These are phyloP conservation scores for Sordariomycetes sp. DNA, from an alignment of 2,329 filamentous ascomycete genomes.

Conservation along the genomic window DNA sequence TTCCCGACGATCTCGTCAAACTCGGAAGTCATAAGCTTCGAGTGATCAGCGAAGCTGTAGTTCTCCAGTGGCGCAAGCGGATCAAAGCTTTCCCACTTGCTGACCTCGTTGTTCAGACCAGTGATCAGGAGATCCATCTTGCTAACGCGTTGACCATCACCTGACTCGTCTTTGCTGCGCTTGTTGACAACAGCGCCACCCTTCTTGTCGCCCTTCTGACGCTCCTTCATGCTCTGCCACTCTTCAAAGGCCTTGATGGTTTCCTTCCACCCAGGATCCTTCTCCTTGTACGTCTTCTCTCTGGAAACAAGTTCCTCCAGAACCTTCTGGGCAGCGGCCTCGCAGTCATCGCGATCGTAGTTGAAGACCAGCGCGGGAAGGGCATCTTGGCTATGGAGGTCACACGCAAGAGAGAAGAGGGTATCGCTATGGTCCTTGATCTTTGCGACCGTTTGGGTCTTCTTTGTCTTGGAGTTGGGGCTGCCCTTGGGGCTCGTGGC, in stretches of 20 bases:
- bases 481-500: neutral
- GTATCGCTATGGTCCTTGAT: slow-evolving; percentile 1
- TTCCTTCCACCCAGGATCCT: slow-evolving; percentile 49
- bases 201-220: slow-evolving; percentile 9
- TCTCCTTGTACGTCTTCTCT: slow-evolving; percentile 41
- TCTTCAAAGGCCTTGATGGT: slow-evolving; percentile 42
- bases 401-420: slow-evolving; percentile 43
- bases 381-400: slow-evolving; percentile 53
- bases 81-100: slow-evolving; percentile 56
- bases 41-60: slow-evolving; percentile 58
- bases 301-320: slow-evolving; percentile 34
- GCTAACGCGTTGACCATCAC: slow-evolving; percentile 27
- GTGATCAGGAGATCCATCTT: slow-evolving; percentile 51
- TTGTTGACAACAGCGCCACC: slow-evolving; percentile 21
- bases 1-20: slow-evolving; percentile 43
- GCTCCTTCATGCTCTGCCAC: slow-evolving; percentile 45
- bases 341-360: slow-evolving; percentile 60
- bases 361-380: slow-evolving; percentile 72
- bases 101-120: slow-evolving; percentile 42
- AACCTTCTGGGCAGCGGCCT: slow-evolving; percentile 43
- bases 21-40: slow-evolving; percentile 48
- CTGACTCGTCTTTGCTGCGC: slow-evolving; percentile 29
- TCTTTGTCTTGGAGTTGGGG: neutral
- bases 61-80: slow-evolving; percentile 52
- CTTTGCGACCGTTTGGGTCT: too few species aligned